These are phyloP conservation scores for Aspergillus diversus DNA, from an alignment of 495 filamentous ascomycete genomes.

Conservation along the genomic window DNA sequence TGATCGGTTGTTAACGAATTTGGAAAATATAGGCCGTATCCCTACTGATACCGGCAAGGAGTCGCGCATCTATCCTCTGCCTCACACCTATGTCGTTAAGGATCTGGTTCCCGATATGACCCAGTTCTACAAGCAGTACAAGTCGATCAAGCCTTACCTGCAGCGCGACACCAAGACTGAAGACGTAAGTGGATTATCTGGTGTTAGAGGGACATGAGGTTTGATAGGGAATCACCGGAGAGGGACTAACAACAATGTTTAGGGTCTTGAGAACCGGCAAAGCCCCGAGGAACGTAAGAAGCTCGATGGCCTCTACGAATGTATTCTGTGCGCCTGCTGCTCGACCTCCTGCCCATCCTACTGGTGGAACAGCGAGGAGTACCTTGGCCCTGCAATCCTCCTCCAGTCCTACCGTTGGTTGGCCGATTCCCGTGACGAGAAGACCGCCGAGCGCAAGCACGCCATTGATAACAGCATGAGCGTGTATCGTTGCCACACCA, in stretches of 20 bases:
- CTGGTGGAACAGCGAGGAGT: slow-evolving; percentile 99
- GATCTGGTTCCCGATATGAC: slow-evolving; percentile 97
- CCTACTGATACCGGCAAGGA: slow-evolving; percentile 78
- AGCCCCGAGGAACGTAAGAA: slow-evolving; percentile 88
- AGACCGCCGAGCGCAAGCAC: slow-evolving; percentile 80
- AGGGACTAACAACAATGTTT: not conserved
- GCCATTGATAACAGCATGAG: slow-evolving; percentile 98
- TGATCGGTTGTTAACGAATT: slow-evolving; percentile 13
- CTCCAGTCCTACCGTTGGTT: slow-evolving; percentile 97
- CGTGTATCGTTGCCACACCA: slow-evolving; percentile 97
- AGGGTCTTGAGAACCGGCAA: slow-evolving; percentile 91
- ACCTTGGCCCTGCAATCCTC: slow-evolving; percentile 94
- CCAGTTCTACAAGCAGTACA: slow-evolving; percentile 99
- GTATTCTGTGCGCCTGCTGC: slow-evolving; percentile 99
- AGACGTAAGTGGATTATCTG: slow-evolving; percentile 61
- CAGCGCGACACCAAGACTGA: slow-evolving; percentile 78
- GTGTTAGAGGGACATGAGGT: slow-evolving; percentile 12
- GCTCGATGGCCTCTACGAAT: slow-evolving; percentile 98
- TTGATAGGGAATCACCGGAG: not conserved
- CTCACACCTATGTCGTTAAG: slow-evolving; percentile 99
- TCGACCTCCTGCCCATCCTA: slow-evolving; percentile 97
- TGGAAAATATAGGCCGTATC: slow-evolving; percentile 74
- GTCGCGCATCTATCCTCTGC: slow-evolving; percentile 95
- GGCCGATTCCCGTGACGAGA: slow-evolving; percentile 89
- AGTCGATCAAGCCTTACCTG: slow-evolving; percentile 98